Evolutionary conservation across 306 rosid genomes (phyloP), one percentile per base, ranked within the genome.

Genomic region (Pterocarpus macrocarpus): DNA sequence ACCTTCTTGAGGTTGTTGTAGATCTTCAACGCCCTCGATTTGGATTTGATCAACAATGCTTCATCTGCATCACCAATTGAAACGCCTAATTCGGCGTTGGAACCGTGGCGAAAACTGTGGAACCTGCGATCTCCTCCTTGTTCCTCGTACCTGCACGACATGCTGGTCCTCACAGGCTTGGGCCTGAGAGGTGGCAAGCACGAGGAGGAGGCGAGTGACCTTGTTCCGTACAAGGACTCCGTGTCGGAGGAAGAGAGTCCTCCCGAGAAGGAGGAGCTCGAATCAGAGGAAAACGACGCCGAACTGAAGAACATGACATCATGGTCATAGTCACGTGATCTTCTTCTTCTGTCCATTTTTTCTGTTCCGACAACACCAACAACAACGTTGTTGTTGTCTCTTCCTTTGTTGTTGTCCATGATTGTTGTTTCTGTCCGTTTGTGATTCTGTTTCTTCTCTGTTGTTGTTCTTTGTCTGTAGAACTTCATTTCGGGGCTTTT

Each of bases 181-280:
- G 86, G 92, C 90, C 86, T 64, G 2, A 80, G 32, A 13, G 91
- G 89, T 1, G 81, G 72, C 12, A 88, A 87, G 28, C 91, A 86
- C 1, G 94, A 85, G 8, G 89, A 44, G 2, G 97, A 84, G 4
- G 87, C 59, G 1, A 80, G 82, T 7, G 94, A 73, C 13, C 69
- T 85, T 50, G 57, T 13, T 50, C 55, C 55, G 58, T 14, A 53
- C 28, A 85, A 2, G 5, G 97, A 89, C 2, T 96, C 99, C 0
- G 96, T 89, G 55, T 96, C 99, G 5, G 98, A 96, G 63, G 97
- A 92, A 0, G 98, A 96, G 85, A 93, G 90, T 13, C 93, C 93
- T 16, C 90, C 94, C 16, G 87, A 93, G 71, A 96, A 93, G 6
- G 97, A 92, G 9, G 87, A 93, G 71, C 97, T 90, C 3, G 97